Base-by-base conservation (phyloP, 805 yeast genomes). In the Zygosaccharomyces gambellarensis region DNA sequence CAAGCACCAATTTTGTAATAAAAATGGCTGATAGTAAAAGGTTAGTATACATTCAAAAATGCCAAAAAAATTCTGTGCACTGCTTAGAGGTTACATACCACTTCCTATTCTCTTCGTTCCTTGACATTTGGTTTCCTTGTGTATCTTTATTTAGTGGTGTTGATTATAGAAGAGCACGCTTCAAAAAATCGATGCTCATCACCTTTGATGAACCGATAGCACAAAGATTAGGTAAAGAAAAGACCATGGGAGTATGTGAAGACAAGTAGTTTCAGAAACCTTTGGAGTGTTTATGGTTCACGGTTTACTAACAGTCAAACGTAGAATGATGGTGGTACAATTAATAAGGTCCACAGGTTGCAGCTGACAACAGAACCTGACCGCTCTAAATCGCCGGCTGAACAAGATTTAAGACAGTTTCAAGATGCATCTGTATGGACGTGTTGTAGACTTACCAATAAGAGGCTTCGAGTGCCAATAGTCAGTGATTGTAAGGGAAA, bases 1-100 rank as follows among this genome's bases (percentile, higher is more conserved):
- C 98, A 90, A 0, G 96, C 95, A 0, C 98, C 98, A 28, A 89
- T 87, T 63, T 85, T 87, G 53, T 77, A 73, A 62, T 82, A 89
- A 63, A 90, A 90, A 34, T 80, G 71, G 55, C 84, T 79, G 21
- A 40, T 34, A 17, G 38, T 34, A 54, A 32, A 34, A 12, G 31
- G 54, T 49, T 50, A 43, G 49, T 51, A 46, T 23, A 5, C 11
- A 4, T 36, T 21, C 36, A 31, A 21, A 34, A 12, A 7, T 14
- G 10, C 17, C 9, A 30, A 12, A 17, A 17, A 12, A 11, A 19
- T 28, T n/a, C 11, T 17, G 30, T 23, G 10, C 1, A 7, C 6
- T 14, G 10, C 7, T 7, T 28, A 19, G 36, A 30, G 22, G 14
- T 22, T 29, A 30, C 45, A 42, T 42, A 41, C 41, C 21, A 27